A percentile compares a stretch with the other conserved stretches of the same genome.
Conservation (phyloP, 495 filamentous ascomycete genomes). For the Patellaria atrata region DNA sequence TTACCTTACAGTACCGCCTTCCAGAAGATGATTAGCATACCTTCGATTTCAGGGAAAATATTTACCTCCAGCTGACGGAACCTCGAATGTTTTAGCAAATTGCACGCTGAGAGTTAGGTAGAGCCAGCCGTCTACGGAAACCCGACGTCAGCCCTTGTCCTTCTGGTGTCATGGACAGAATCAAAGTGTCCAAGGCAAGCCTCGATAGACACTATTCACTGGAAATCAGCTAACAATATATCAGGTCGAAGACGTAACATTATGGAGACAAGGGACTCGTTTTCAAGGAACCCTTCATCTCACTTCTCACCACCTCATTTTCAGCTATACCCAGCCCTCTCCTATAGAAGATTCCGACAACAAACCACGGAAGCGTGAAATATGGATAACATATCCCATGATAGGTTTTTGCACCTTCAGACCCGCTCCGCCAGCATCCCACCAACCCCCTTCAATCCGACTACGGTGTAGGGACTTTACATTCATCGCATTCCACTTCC, state of each 20-base stretch:
- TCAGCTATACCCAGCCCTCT: slow-evolving; percentile 21
- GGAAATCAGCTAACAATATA: background rate
- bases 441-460: slow-evolving; percentile 67
- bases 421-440: slow-evolving; percentile 53
- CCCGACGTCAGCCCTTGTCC: no score
- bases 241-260: slow-evolving; percentile 22
- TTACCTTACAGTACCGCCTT: no score
- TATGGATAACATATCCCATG: slow-evolving; percentile 90
- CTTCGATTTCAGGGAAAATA: no score
- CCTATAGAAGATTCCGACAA: slow-evolving; percentile 29
- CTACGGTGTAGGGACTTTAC: slow-evolving; percentile 84
- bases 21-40: no score
- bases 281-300: slow-evolving; percentile 24
- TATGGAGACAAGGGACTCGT: slow-evolving; percentile 15
- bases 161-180: slow-evolving; percentile 17
- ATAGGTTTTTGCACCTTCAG: slow-evolving; percentile 35
- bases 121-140: no score
- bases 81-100: no score
- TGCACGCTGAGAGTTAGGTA: no score
- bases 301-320: slow-evolving; percentile 31
- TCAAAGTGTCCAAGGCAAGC: slow-evolving; percentile 16
- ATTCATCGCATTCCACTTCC: slow-evolving; percentile 83
- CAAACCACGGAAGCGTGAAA: slow-evolving; percentile 34
- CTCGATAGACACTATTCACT: background rate
- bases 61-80: no score